Evolutionary conservation across 2,329 filamentous ascomycete genomes (phyloP), one percentile per base, ranked within the genome.

Genomic region (Aureobasidium sp.): DNA sequence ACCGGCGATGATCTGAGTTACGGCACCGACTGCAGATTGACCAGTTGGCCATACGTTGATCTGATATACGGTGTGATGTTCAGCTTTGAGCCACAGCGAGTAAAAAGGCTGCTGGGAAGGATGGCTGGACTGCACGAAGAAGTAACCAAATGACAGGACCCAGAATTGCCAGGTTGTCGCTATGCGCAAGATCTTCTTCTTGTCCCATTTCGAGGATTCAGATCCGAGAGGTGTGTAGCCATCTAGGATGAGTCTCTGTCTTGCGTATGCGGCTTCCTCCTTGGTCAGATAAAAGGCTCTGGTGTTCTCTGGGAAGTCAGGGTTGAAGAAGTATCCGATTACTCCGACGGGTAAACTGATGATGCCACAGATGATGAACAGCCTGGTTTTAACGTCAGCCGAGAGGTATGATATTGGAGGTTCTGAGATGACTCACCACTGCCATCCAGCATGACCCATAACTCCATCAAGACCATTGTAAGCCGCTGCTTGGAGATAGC

Each of bases 401-500:
- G 33, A 36, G 13, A 36, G 33, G 13, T 36, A 36, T 36, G 7
- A 13, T n/a, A n/a, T n/a, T n/a, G n/a, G n/a, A n/a, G n/a, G n/a
- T 2, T 15, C 9, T 42, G 20, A 3, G 2, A n/a, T 20, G 20
- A 18, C 47, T 8, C 29, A 50, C 47, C 84, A 87, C 42, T 86
- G 77, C 88, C 88, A 90, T 4, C 85, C 87, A 7, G 79, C 77
- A 2, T 89, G 77, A 1, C 86, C 85, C 55, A 77, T 73, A 6
- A 81, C 73, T 2, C 85, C 84, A 65, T 88, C 70, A 66, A 84
- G 75, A 42, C 75, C 79, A 1, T 70, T 75, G 64, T 81, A 77
- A 45, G 83, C 81, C 10, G 85, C 87, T 0, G 84, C 86, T 72
- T 90, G 87, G 64, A 91, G 85, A 73, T 90, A 88, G 1, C 88